Percentiles rank a stretch among this genome's conserved stretches.
phyloP scores from a whole-genome alignment of 1,139 yeast genomes.

The Yamadazyma jaroonii region DNA sequence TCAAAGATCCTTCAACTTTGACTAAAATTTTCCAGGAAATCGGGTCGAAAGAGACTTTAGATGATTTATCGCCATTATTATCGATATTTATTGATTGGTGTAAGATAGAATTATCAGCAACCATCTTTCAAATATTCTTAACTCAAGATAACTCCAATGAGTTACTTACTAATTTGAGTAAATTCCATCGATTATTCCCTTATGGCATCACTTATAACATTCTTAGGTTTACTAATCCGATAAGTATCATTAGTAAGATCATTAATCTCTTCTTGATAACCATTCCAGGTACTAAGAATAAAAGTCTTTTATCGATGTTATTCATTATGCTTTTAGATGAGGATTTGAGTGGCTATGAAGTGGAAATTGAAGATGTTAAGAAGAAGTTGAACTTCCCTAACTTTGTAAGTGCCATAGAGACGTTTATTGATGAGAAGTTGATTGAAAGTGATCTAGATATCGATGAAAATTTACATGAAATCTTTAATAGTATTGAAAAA shows the following conservation, averaged over 20 bases:
- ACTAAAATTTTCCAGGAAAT: slow-evolving; percentile 60
- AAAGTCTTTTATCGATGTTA: slow-evolving; percentile 64
- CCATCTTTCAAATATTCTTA: slow-evolving; percentile 72
- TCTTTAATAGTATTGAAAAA: background rate
- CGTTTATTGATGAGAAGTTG: slow-evolving; percentile 9
- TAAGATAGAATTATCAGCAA: slow-evolving; percentile 78
- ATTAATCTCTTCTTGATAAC: slow-evolving; percentile 79
- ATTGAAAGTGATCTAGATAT: slow-evolving; percentile 8
- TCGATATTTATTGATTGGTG: slow-evolving; percentile 76
- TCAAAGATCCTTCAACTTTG: slow-evolving; percentile 48
- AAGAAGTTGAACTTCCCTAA: slow-evolving; percentile 17
- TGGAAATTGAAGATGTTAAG: slow-evolving; percentile 50
- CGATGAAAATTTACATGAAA: slow-evolving; percentile 10
- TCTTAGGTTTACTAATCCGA: slow-evolving; percentile 79
- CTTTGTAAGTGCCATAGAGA: slow-evolving; percentile 26
- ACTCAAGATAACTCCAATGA: slow-evolving; percentile 81
- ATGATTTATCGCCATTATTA: slow-evolving; percentile 65
- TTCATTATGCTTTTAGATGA: slow-evolving; percentile 75
- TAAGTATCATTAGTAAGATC: slow-evolving; percentile 72
- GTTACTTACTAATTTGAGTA: slow-evolving; percentile 61
- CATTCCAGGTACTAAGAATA: slow-evolving; percentile 59
- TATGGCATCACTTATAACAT: slow-evolving; percentile 73
- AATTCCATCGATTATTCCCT: slow-evolving; percentile 74
- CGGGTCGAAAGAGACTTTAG: slow-evolving; percentile 50
- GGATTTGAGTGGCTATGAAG: slow-evolving; percentile 67